Base-by-base conservation (phyloP, 768 basidiomycete genomes). In the Dacryopinax spathularia region DNA sequence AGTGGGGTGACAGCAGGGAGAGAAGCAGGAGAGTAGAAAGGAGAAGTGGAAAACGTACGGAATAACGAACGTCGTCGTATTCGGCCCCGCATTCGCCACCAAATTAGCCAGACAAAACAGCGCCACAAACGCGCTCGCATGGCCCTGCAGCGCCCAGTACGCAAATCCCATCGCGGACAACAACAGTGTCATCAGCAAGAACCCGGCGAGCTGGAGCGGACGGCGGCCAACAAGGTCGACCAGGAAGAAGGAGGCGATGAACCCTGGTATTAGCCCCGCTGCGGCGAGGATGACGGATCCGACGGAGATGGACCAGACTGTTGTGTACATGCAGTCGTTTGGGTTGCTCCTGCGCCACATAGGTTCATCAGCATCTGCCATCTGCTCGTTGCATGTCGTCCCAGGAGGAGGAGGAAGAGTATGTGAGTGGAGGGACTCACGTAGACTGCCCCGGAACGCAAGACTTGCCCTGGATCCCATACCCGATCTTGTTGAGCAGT, bases 401-500 rank as follows among this genome's bases (percentile, higher is more conserved):
- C n/a, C n/a, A n/a, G n/a, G n/a, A n/a, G n/a, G n/a, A n/a, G n/a
- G n/a, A n/a, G n/a, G n/a, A n/a, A n/a, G n/a, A n/a, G n/a, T n/a
- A n/a, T n/a, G 61, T 39, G 29, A 67, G 33, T 62, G 64, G 34
- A 61, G 39, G 6, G 18, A 22, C 39, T 7, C 18, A 41, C 39
- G 39, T 41, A n/a, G n/a, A n/a, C n/a, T n/a, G n/a, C n/a, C n/a
- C n/a, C n/a, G n/a, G n/a, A n/a, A n/a, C n/a, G 39, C 39, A 41
- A 22, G 18, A 6, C 4, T 18, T 18, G 18, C 22, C 39, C 39
- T 41, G 48, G 3, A 25, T 72, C 60, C 89, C 89, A 71, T 86
- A 90, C 61, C 74, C 75, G 69, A 92, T 91, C 29, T 86, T 81
- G 61, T 76, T 73, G 44, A 94, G 78, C 66, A 94, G 86, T 71